Evolutionary conservation across 148 eudicot genomes (phyloP), one percentile per base, ranked within the genome.

Genomic region (Vaccinium corymbosum): DNA sequence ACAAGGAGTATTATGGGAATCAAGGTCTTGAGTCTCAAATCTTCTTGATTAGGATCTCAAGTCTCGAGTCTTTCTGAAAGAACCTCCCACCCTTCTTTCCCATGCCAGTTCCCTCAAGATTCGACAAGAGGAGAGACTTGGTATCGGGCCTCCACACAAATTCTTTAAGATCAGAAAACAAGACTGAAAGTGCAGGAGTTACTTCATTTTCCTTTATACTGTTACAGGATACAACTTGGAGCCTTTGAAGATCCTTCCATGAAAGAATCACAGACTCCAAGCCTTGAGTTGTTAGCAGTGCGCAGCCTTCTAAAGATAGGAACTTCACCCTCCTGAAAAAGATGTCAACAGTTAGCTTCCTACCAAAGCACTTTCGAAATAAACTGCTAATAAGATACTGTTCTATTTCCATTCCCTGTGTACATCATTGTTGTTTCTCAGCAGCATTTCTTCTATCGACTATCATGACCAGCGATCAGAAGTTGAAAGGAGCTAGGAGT

Each of bases 101-200:
- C 66, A 95, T 88, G 80, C 94, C 94, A 35, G 94, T 89, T 71
- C 94, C 97, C 5, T 78, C 86, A 83, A 95, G 97, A 82, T 92
- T 88, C 56, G 93, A 89, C 51, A 96, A 83, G 27, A 94, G 86
- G 53, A 88, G 82, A 81, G 93, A 94, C 83, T 83, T 90, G 86
- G 97, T 89, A 88, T 93, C 95, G 49, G 99, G 98, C 59, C 90
- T 87, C 99, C 99, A 97, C 82, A 87, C 91, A 76, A 97, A 80
- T 81, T 93, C 92, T 87, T 93, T 94, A 59, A 97, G 93, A 80
- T 82, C 88, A 27, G 90, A 93, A 81, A 94, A 91, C 86, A 97
- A 79, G 42, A 85, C 82, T 38, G 98, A 91, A 64, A 96, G 91
- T 56, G 89, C 91, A 52, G 94, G 91, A 81, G 89, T 90, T 22